phyloP scores from a whole-genome alignment of 2,329 filamentous ascomycete species.

The Pseudovirgaria hyperparasitica region DNA sequence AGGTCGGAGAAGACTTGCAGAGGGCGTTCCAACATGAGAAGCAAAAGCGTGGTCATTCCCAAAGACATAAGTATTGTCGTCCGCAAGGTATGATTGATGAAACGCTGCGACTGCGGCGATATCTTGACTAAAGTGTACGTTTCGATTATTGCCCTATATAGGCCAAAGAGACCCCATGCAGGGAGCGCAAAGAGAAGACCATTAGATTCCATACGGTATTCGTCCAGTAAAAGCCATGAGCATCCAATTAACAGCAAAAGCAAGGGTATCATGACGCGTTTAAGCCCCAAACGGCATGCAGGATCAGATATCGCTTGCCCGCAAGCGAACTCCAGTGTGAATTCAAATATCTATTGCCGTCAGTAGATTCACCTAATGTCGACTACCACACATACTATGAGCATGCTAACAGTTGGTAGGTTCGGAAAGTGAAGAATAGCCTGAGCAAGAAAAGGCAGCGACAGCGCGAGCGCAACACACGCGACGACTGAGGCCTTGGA shows the following conservation, averaged over 20 bases:
- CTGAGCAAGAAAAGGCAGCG: conserved; percentile 14
- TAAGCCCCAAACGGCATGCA: conserved; percentile 6
- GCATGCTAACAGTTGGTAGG: conserved; percentile 16
- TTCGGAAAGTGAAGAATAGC: conserved; percentile 19
- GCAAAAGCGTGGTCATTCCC: conserved; percentile 6
- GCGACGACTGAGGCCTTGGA: conserved; percentile 1
- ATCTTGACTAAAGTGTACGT: conserved; percentile 6
- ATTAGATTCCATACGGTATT: conserved; percentile 15
- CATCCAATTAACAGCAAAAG: conserved; percentile 8
- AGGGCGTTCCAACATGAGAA: conserved; percentile 3
- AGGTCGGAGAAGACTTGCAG: conserved; percentile 3
- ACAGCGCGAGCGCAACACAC: conserved; percentile 8
- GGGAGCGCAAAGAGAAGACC: conserved; percentile 11
- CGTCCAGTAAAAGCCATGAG: conserved; percentile 11
- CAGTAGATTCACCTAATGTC: background rate
- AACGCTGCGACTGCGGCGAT: conserved; percentile 4
- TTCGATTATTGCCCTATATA: conserved; percentile 6
- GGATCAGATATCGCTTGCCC: conserved; percentile 10
- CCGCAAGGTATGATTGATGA: conserved; percentile 3
- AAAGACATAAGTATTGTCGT: conserved; percentile 4
- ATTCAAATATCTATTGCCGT: background rate
- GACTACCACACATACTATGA: conserved; percentile 12
- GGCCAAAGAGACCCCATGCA: conserved; percentile 9
- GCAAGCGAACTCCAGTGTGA: conserved; percentile 2
- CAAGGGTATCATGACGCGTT: conserved; percentile 8